These are phyloP conservation scores for Aspergillus clavatus DNA, from an alignment of 2,329 filamentous ascomycete genomes.

Conservation along the genomic window DNA sequence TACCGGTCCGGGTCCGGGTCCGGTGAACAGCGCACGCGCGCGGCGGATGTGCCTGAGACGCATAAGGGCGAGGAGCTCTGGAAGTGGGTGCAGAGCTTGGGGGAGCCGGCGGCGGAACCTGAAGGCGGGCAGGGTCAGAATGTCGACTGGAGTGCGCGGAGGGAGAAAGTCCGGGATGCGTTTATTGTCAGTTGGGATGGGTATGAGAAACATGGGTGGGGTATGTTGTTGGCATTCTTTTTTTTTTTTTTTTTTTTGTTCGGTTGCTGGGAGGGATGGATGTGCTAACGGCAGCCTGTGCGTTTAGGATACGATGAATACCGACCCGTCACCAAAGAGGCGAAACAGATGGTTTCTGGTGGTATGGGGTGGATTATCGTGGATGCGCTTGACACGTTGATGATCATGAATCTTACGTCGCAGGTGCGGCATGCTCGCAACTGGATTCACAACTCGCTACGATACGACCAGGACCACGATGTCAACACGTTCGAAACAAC, in stretches of 20 bases:
- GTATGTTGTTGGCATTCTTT: slow-evolving; percentile 57
- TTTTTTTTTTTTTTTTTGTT: background rate
- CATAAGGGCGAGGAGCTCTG: slow-evolving; percentile 44
- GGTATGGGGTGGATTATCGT: slow-evolving; percentile 98
- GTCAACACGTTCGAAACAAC: slow-evolving; percentile 98
- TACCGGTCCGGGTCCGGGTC: slow-evolving; percentile 34
- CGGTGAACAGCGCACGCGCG: slow-evolving; percentile 12
- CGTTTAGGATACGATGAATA: slow-evolving; percentile 70
- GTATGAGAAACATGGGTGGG: slow-evolving; percentile 92
- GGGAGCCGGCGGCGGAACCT: slow-evolving; percentile 33
- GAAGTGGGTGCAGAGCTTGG: slow-evolving; percentile 54
- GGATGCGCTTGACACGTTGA: slow-evolving; percentile 91
- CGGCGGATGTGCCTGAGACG: slow-evolving; percentile 20
- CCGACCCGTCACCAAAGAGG: slow-evolving; percentile 72
- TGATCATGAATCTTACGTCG: slow-evolving; percentile 93
- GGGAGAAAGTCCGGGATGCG: slow-evolving; percentile 78
- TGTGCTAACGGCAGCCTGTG: no score
- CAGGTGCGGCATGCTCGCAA: slow-evolving; percentile 78
- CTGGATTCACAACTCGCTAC: slow-evolving; percentile 77
- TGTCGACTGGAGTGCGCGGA: slow-evolving; percentile 71
- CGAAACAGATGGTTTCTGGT: slow-evolving; percentile 76
- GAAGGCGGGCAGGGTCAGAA: slow-evolving; percentile 27
- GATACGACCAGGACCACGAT: slow-evolving; percentile 88
- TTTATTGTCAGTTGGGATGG: slow-evolving; percentile 90
- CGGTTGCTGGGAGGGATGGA: background rate